Conservation (phyloP, 306 rosid genomes). For the Sicyos edulis region DNA sequence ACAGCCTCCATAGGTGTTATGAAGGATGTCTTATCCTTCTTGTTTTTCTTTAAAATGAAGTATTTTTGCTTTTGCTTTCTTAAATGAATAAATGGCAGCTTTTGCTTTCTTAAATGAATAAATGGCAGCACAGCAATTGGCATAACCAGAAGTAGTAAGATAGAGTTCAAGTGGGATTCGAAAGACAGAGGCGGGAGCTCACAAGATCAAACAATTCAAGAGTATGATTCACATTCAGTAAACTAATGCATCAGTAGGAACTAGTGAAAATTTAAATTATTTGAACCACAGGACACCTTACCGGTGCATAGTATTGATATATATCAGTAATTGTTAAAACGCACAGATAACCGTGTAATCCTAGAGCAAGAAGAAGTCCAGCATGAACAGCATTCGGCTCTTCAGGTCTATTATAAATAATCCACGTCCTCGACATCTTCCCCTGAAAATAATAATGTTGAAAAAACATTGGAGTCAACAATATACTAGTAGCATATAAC, state of each 20-base stretch:
- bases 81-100: neutral
- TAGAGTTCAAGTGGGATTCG: neutral
- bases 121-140: neutral
- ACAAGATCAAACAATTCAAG: conserved; percentile 13
- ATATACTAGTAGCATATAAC: neutral
- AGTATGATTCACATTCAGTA: neutral
- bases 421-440: conserved; percentile 94
- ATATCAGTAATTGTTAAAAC: conserved; percentile 70
- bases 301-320: conserved; percentile 79
- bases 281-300: conserved; percentile 27
- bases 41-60: neutral
- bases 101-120: neutral
- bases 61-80: neutral
- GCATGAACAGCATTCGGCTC: conserved; percentile 92
- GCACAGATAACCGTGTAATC: conserved; percentile 82
- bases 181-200: neutral
- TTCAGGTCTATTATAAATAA: conserved; percentile 73
- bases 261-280: conserved; percentile 16
- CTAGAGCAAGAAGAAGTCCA: conserved; percentile 87
- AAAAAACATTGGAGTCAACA: conserved; percentile 12
- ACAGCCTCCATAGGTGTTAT: neutral
- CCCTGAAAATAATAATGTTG: conserved; percentile 56
- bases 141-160: neutral
- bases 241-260: conserved; percentile 14
- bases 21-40: neutral